phyloP scores from a whole-genome alignment of 306 rosid genomes.

The Begonia masoniana region DNA sequence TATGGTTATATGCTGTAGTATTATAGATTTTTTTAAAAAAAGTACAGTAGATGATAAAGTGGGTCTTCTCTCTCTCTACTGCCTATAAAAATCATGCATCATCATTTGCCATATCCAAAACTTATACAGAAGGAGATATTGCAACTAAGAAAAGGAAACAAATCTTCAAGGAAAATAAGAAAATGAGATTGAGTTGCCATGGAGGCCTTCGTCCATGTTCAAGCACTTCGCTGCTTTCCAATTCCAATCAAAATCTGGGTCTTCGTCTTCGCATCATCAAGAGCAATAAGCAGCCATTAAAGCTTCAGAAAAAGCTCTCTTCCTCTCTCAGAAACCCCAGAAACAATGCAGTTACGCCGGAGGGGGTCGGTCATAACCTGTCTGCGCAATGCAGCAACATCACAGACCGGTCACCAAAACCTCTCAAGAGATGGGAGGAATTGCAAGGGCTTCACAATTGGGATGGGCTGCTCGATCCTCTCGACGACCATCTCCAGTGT shows the following conservation, averaged over 20 bases:
- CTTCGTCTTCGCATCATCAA: too few species aligned
- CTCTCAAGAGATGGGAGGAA: conserved; percentile 56
- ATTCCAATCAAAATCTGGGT: background rate
- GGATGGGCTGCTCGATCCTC: conserved; percentile 73
- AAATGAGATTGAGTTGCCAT: background rate
- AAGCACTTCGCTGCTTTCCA: background rate
- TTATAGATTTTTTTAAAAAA: too few species aligned
- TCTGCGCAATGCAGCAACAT: too few species aligned
- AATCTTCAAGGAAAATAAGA: too few species aligned
- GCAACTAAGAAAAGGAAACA: background rate
- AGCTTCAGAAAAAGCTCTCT: background rate
- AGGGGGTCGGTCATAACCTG: too few species aligned
- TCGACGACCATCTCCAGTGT: conserved; percentile 48
- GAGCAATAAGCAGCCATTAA: too few species aligned
- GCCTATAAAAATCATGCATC: background rate
- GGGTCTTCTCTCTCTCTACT: too few species aligned
- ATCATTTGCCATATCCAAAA: background rate
- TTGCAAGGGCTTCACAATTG: conserved; percentile 66
- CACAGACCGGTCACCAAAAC: background rate
- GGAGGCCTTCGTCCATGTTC: background rate
- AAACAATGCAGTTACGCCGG: background rate
- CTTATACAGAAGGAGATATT: background rate
- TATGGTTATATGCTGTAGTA: too few species aligned
- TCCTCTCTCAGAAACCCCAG: too few species aligned
- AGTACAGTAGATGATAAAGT: too few species aligned